Conservation (phyloP, 306 rosid genomes). For the Mimosa pudica region DNA sequence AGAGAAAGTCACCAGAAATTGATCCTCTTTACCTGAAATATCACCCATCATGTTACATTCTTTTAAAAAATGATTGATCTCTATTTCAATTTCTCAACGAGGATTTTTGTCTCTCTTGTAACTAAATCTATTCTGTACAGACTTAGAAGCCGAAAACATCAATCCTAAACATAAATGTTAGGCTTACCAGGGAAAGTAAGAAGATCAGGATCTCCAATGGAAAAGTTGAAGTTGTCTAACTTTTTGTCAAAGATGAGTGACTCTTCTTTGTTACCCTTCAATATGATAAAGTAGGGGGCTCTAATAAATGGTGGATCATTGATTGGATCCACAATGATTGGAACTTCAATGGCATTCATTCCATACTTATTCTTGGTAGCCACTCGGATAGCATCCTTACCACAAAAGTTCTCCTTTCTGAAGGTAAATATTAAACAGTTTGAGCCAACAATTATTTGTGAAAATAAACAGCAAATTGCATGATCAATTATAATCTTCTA, state of each 20-base stretch:
- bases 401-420: conserved; percentile 77
- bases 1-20: conserved; percentile 61
- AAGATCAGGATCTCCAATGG: conserved; percentile 82
- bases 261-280: conserved; percentile 59
- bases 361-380: conserved; percentile 70
- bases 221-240: conserved; percentile 66
- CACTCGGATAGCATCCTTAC: conserved; percentile 59
- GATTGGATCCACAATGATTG: conserved; percentile 69
- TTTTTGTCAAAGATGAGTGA: conserved; percentile 64
- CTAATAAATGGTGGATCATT: conserved; percentile 81
- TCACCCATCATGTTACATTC: background rate
- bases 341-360: conserved; percentile 58
- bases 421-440: background rate
- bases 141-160: conserved; percentile 9
- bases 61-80: conserved; percentile 2
- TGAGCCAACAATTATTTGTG: conserved; percentile 17
- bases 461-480: conserved; percentile 21
- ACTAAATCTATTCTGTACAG: background rate
- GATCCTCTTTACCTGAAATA: conserved; percentile 53
- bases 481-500: background rate
- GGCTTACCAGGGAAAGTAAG: conserved; percentile 63
- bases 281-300: conserved; percentile 59
- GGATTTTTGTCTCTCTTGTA: conserved; percentile 3
- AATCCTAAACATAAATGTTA: background rate
- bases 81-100: background rate